Evolutionary conservation across 2,329 filamentous ascomycete species (phyloP).

Genomic region (Aspergillus thermomutatus): DNA sequence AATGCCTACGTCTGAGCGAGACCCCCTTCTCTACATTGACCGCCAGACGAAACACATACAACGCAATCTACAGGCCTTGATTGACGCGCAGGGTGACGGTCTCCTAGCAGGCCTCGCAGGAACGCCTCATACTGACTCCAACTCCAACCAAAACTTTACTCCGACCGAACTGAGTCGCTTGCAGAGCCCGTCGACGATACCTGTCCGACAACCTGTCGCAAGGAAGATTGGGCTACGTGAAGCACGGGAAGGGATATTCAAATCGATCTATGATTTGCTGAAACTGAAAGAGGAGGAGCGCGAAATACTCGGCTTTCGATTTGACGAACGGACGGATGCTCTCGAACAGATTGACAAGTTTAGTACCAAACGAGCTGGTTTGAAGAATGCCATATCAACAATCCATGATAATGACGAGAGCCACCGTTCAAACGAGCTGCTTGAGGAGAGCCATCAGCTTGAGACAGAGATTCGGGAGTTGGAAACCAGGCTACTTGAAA

Average conservation of each 20-base stretch:
- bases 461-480: conserved; percentile 57
- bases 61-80: conserved; percentile 55
- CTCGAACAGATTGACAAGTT: conserved; percentile 52
- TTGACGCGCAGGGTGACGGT: conserved; percentile 60
- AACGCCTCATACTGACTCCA: conserved; percentile 38
- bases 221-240: conserved; percentile 52
- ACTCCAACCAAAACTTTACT: conserved; percentile 46
- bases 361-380: conserved; percentile 46
- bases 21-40: conserved; percentile 49
- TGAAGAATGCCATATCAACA: conserved; percentile 49
- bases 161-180: conserved; percentile 25
- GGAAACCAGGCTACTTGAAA: conserved; percentile 53
- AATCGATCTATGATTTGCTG: conserved; percentile 55
- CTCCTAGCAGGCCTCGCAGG: conserved; percentile 48
- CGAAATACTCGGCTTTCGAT: conserved; percentile 46
- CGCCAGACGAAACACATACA: conserved; percentile 54
- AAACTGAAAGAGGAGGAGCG: conserved; percentile 56
- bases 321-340: conserved; percentile 44
- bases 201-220: conserved; percentile 35
- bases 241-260: conserved; percentile 56
- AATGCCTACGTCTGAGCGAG: conserved; percentile 30
- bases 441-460: conserved; percentile 50
- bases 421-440: conserved; percentile 43
- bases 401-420: conserved; percentile 48
- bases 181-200: conserved; percentile 34